These are phyloP conservation scores for Cyamopsis tetragonoloba DNA, from an alignment of 306 rosid species.

Conservation along the genomic window DNA sequence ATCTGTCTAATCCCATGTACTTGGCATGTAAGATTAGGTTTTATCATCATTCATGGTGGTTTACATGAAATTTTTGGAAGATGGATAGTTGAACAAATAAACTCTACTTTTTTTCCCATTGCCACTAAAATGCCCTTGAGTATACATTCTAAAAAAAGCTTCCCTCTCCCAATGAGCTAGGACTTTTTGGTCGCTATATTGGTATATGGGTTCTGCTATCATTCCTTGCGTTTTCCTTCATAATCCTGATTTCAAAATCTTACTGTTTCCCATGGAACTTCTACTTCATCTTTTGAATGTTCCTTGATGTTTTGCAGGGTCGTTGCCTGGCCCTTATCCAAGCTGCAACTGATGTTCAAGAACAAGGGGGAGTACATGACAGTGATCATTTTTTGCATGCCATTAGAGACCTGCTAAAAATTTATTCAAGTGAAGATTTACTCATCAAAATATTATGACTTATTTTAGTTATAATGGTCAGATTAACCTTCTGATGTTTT, in stretches of 20 bases:
- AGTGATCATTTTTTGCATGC: conserved; percentile 89
- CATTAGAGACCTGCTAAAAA: conserved; percentile 88
- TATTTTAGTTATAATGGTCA: conserved; percentile 17
- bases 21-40: neutral
- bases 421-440: conserved; percentile 69
- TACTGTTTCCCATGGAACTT: neutral
- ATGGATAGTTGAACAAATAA: neutral
- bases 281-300: conserved; percentile 15
- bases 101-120: neutral
- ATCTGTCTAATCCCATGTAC: neutral
- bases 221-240: conserved; percentile 13
- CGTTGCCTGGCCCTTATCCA: conserved; percentile 86
- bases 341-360: conserved; percentile 93
- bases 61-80: neutral
- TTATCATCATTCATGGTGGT: conserved; percentile 14
- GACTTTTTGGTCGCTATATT: neutral
- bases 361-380: conserved; percentile 96
- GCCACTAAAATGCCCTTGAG: neutral
- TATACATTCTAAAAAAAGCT: neutral
- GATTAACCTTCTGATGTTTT: conserved; percentile 25
- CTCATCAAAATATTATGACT: conserved; percentile 10
- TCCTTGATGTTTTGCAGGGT: conserved; percentile 45
- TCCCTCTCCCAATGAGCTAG: neutral
- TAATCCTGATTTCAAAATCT: neutral
- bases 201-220: too few species aligned